Conservation (phyloP, 2,329 filamentous ascomycete genomes). For the Colletotrichum higginsianum region DNA sequence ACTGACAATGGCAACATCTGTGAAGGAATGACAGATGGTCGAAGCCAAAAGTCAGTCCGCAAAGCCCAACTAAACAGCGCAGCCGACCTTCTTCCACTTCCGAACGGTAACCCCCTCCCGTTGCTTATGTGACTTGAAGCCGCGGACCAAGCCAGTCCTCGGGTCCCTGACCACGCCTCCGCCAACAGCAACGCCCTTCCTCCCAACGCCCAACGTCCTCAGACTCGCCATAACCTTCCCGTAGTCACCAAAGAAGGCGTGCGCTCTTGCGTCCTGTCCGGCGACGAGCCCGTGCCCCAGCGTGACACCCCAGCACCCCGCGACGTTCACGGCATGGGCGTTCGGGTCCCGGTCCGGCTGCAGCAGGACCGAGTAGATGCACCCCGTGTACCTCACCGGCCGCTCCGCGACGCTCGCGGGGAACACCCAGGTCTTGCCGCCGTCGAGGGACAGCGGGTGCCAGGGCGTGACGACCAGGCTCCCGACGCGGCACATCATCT, state of each 20-base stretch:
- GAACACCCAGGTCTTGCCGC: slow-evolving; percentile 60
- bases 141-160: slow-evolving; percentile 56
- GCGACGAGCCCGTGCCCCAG: slow-evolving; percentile 69
- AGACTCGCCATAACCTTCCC: slow-evolving; percentile 58
- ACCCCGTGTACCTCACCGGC: slow-evolving; percentile 61
- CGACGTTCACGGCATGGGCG: slow-evolving; percentile 66
- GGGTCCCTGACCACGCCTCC: slow-evolving; percentile 58
- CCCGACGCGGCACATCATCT: slow-evolving; percentile 62
- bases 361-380: slow-evolving; percentile 71
- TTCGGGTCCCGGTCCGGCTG: slow-evolving; percentile 59
- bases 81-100: background rate
- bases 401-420: slow-evolving; percentile 56
- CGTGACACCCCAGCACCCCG: slow-evolving; percentile 67
- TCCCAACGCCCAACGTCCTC: slow-evolving; percentile 48
- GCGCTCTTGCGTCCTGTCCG: slow-evolving; percentile 60
- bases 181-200: slow-evolving; percentile 60
- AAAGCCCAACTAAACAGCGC: background rate
- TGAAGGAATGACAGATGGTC: too few species aligned
- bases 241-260: slow-evolving; percentile 70
- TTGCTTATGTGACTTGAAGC: slow-evolving; percentile 44
- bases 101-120: too few species aligned
- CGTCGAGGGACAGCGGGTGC: slow-evolving; percentile 67
- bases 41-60: too few species aligned
- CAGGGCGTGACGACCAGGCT: slow-evolving; percentile 69
- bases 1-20: too few species aligned